These are phyloP conservation scores for Mycena vitilis DNA, from an alignment of 768 basidiomycete species.

Conservation along the genomic window DNA sequence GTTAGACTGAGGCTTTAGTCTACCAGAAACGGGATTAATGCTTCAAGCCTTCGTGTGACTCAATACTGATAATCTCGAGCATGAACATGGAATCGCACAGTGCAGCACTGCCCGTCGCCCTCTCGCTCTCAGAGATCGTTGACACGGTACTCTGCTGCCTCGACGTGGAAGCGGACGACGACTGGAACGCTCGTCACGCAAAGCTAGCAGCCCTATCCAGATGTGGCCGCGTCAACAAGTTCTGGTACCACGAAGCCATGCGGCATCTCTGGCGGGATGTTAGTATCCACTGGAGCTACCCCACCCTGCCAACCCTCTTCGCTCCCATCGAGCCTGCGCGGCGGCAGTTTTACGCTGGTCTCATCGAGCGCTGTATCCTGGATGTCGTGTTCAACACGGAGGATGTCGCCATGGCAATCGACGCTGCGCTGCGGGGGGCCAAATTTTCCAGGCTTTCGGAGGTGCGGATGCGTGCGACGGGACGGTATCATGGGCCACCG, in stretches of 20 bases:
- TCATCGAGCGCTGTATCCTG: background rate
- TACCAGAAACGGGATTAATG: too few species aligned
- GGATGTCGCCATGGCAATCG: background rate
- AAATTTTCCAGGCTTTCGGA: background rate
- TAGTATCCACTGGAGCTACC: background rate
- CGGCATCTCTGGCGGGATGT: background rate
- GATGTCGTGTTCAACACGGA: too few species aligned
- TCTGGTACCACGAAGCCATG: background rate
- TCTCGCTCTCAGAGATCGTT: background rate
- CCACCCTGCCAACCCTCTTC: background rate
- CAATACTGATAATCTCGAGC: too few species aligned
- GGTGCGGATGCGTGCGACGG: background rate
- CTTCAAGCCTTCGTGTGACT: too few species aligned
- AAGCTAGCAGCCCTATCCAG: background rate
- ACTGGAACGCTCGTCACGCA: background rate
- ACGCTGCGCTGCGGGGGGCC: background rate
- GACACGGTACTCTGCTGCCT: background rate
- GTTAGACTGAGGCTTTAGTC: too few species aligned
- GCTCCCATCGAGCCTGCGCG: background rate
- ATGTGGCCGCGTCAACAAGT: background rate
- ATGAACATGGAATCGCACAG: too few species aligned
- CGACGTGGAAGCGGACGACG: background rate
- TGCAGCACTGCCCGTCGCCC: background rate
- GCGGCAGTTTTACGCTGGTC: background rate
- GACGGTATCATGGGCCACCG: background rate